Percentiles rank a stretch among this genome's conserved stretches.
Conservation (phyloP, 441 rosid species). For the Corymbia citriodora region DNA sequence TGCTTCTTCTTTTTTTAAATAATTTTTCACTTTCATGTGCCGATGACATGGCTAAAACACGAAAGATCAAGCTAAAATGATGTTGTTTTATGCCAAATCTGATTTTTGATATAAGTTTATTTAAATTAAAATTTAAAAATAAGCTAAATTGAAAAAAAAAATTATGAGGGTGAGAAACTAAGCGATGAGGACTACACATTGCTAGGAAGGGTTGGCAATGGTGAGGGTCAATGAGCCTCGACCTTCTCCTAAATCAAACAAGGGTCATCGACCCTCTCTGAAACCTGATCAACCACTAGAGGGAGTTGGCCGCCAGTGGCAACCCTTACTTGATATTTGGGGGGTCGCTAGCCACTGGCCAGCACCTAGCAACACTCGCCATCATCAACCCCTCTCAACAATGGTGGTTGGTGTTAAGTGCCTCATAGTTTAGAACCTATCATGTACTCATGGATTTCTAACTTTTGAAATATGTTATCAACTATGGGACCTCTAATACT, state of each 20-base stretch:
- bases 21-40: no score
- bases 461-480: no score
- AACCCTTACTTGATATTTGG: neutral
- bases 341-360: accelerated
- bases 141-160: no score
- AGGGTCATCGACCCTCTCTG: neutral
- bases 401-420: neutral
- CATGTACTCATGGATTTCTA: neutral
- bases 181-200: accelerated
- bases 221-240: no score
- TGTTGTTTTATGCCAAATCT: no score
- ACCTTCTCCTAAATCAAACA: no score
- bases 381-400: accelerated
- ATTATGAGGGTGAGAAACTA: neutral
- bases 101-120: no score
- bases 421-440: neutral
- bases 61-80: no score
- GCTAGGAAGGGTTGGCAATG: accelerated
- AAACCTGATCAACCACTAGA: no score
- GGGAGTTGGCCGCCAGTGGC: neutral
- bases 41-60: no score
- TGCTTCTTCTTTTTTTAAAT: no score
- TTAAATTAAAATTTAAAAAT: no score
- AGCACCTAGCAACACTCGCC: accelerated
- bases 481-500: neutral